phyloP scores from a whole-genome alignment of 2,329 filamentous ascomycete species.

The Capronia epimyces region DNA sequence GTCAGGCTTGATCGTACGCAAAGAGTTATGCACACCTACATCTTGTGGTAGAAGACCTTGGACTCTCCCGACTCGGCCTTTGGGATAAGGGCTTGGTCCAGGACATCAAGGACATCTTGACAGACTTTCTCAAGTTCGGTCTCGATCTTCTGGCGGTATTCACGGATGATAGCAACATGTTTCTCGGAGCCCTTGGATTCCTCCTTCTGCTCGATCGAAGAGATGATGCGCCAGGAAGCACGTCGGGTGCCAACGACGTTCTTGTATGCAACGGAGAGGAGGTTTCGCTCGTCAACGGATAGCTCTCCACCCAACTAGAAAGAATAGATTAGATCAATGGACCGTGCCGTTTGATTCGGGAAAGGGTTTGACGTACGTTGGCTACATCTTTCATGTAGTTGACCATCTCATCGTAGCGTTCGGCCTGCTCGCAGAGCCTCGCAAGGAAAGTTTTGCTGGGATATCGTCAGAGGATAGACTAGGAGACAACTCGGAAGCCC shows the following conservation, averaged over 20 bases:
- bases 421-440: conserved; percentile 99
- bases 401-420: conserved; percentile 99
- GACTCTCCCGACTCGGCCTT: conserved; percentile 95
- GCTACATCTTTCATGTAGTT: conserved; percentile 99
- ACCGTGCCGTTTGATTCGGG: not conserved
- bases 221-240: conserved; percentile 99
- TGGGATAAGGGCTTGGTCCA: conserved; percentile 89
- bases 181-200: conserved; percentile 97
- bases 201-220: conserved; percentile 99
- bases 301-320: conserved; percentile 60
- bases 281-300: conserved; percentile 71
- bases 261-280: conserved; percentile 99
- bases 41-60: conserved; percentile 99
- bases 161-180: conserved; percentile 88
- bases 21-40: conserved; percentile 54
- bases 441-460: conserved; percentile 98
- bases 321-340: conserved; percentile 23
- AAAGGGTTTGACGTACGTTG: conserved; percentile 56
- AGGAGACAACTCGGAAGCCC: conserved; percentile 20
- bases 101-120: conserved; percentile 92
- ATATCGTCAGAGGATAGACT: conserved; percentile 36
- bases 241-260: conserved; percentile 97
- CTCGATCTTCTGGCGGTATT: conserved; percentile 99
- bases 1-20: conserved; percentile 17
- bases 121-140: conserved; percentile 94